Conservation (phyloP, 2,329 filamentous ascomycete species). For the Hypoxylon sp. region DNA sequence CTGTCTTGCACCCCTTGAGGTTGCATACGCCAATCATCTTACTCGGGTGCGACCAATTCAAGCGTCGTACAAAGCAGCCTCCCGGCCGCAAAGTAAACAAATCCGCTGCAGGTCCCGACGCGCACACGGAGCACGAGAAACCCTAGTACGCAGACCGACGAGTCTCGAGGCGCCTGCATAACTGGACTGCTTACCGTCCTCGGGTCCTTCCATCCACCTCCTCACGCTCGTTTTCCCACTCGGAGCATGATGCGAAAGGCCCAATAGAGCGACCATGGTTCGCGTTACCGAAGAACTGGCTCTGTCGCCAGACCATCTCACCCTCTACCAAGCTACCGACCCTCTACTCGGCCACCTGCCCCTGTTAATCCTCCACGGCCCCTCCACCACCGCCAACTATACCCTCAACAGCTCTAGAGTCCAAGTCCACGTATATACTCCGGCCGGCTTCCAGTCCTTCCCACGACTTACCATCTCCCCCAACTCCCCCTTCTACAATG, state of each 20-base stretch:
- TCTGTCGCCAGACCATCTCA: constrained; percentile 81
- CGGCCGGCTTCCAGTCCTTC: constrained; percentile 88
- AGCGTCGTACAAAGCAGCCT: constrained; percentile 2
- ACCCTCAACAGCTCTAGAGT: constrained; percentile 90
- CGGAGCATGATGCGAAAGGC: constrained; percentile 50
- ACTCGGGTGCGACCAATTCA: constrained; percentile 13
- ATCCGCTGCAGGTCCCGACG: constrained; percentile 34
- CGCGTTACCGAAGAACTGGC: constrained; percentile 79
- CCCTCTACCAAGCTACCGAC: constrained; percentile 89
- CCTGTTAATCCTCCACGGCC: constrained; percentile 89
- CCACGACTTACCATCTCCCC: constrained; percentile 92
- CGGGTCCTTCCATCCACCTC: constrained; percentile 25
- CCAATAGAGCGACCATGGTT: constrained; percentile 73
- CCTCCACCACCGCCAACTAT: constrained; percentile 87
- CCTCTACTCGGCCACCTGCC: constrained; percentile 81
- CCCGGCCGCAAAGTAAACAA: constrained; percentile 34
- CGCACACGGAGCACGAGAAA: constrained; percentile 29
- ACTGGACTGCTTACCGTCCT: constrained; percentile 14
- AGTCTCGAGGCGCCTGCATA: constrained; percentile 16
- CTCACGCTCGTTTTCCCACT: constrained; percentile 32
- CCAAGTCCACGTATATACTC: constrained; percentile 90
- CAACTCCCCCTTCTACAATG: constrained; percentile 87
- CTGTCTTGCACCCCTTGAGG: constrained; percentile 2
- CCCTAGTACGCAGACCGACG: constrained; percentile 33
- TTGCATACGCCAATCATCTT: constrained; percentile 12